phyloP scores from a whole-genome alignment of 2,329 filamentous ascomycete species.

The Tolypocladium amazonense region DNA sequence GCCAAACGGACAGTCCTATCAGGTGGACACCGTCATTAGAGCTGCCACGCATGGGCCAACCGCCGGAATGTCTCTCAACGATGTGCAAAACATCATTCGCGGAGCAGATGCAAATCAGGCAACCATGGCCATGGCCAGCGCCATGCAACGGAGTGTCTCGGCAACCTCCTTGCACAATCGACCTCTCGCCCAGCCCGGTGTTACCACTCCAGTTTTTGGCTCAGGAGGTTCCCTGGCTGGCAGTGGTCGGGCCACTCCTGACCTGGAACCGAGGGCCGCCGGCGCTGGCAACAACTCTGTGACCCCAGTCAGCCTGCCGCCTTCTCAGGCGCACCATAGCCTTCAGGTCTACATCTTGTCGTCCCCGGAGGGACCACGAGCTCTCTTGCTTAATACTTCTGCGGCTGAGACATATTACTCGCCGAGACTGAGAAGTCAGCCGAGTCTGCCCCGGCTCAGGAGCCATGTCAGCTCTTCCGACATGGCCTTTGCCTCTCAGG shows the following conservation, averaged over 20 bases:
- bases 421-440: slow-evolving; percentile 22
- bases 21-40: slow-evolving; percentile 23
- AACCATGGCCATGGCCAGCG: slow-evolving; percentile 34
- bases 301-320: slow-evolving; percentile 9
- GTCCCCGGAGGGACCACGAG: slow-evolving; percentile 49
- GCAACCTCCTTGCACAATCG: slow-evolving; percentile 30
- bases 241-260: slow-evolving; percentile 38
- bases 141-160: slow-evolving; percentile 41
- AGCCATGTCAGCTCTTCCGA: slow-evolving; percentile 7
- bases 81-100: slow-evolving; percentile 35
- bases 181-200: slow-evolving; percentile 24
- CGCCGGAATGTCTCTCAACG: slow-evolving; percentile 26
- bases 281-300: slow-evolving; percentile 18
- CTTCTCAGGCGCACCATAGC: slow-evolving; percentile 15
- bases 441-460: slow-evolving; percentile 16
- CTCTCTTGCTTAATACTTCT: slow-evolving; percentile 42
- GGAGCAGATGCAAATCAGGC: slow-evolving; percentile 34
- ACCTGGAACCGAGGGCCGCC: slow-evolving; percentile 22
- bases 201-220: slow-evolving; percentile 29
- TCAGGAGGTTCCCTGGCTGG: slow-evolving; percentile 24
- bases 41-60: slow-evolving; percentile 7
- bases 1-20: slow-evolving; percentile 22
- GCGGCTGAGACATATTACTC: slow-evolving; percentile 40
- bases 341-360: slow-evolving; percentile 50
- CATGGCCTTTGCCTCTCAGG: slow-evolving; percentile 1